Base-by-base conservation (phyloP, 768 basidiomycete genomes). In the Pholiota conissans region DNA sequence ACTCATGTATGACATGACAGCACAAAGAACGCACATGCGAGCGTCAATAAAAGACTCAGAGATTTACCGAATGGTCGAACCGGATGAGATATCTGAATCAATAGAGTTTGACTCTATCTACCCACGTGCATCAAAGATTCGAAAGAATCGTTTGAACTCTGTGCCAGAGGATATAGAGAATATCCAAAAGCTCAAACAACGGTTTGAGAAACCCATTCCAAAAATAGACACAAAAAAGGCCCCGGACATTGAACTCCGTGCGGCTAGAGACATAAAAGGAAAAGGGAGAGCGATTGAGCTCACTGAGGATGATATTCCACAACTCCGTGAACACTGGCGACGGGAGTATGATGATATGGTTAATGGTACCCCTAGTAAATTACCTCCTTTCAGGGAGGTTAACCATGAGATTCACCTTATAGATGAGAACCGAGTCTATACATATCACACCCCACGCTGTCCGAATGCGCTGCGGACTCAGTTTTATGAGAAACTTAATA, bases 381-480 rank as follows among this genome's bases (percentile, higher is more conserved):
- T 60, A 6, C 59, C 59, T 14, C 57, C 52, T 13, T 54, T 58
- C 18, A 1, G 51, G 6, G 57, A 58, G n/a, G 42, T 58, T 8
- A 58, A 58, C 49, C 57, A 58, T 22, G 52, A 58, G 26, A 53
- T 58, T 3, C 53, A 60, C 30, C 56, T 78, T 0, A 72, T 76
- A 5, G 73, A 79, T 37, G 65, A 73, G 3, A 51, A 63, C 0
- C 67, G 66, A 49, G 28, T 40, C 8, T 77, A 77, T 49, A 53
- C 63, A 0, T 73, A 74, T 42, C 65, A 70, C 9, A 10, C 67
- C 0, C 71, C 75, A 0, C 39, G 64, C 4, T 79, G 77, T 49
- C 70, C 73, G 0, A 61, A 73, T 8, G 60, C 73, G 0, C 30
- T 76, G 2, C 52, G 65, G 14, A 61, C 64, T 0, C 55, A 73